Evolutionary conservation across 2,329 filamentous ascomycete genomes (phyloP).

Genomic region (Pleochaeta shiraiana): DNA sequence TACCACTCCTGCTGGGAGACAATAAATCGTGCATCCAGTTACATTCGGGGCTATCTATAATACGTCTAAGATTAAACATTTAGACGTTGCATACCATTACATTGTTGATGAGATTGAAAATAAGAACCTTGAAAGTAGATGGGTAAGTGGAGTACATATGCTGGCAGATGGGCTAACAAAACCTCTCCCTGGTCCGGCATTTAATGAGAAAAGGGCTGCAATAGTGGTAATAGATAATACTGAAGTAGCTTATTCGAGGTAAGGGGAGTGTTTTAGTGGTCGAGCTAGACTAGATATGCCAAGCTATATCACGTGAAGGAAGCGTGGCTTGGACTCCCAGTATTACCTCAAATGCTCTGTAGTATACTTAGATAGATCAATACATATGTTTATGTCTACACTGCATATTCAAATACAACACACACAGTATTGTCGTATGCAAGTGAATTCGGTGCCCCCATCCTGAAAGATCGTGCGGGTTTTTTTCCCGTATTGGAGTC

Average conservation of each 20-base stretch:
- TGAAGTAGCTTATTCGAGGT: background rate
- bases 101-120: background rate
- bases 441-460: no score
- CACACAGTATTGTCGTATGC: no score
- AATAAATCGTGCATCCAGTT: background rate
- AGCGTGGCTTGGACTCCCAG: no score
- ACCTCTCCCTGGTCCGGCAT: background rate
- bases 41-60: background rate
- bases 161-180: conserved; percentile 1
- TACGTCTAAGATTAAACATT: background rate
- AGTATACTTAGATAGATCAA: no score
- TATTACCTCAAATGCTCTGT: no score
- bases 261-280: background rate
- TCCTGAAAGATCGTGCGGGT: no score
- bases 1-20: background rate
- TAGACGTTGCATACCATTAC: background rate
- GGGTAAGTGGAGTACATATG: background rate
- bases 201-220: background rate
- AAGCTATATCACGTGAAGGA: no score
- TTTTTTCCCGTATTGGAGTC: no score
- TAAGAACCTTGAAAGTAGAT: background rate
- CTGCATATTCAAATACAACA: no score
- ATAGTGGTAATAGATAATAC: background rate
- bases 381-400: no score
- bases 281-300: no score